phyloP scores from a whole-genome alignment of 2,329 filamentous ascomycete genomes.

The Tympanopsis confertula region DNA sequence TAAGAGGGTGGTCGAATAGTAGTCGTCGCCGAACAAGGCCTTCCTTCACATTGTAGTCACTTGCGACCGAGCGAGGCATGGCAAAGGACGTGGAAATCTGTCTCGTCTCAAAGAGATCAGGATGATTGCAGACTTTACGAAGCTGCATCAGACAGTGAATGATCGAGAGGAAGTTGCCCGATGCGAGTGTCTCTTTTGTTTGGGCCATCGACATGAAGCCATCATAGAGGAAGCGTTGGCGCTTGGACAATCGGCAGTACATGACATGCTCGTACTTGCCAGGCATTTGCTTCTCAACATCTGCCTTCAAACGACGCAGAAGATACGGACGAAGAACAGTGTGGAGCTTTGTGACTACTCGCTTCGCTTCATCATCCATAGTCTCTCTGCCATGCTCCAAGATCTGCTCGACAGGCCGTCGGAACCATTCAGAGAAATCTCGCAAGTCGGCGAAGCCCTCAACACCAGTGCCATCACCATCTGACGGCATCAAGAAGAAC shows the following conservation, averaged over 20 bases:
- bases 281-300: constrained; percentile 98
- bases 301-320: constrained; percentile 79
- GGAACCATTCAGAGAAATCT: constrained; percentile 93
- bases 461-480: constrained; percentile 61
- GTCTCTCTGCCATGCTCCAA: constrained; percentile 86
- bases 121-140: constrained; percentile 95
- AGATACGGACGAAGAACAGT: constrained; percentile 88
- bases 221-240: constrained; percentile 90
- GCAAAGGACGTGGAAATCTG: constrained; percentile 95
- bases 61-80: constrained; percentile 68
- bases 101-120: constrained; percentile 88
- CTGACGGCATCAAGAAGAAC: constrained; percentile 78
- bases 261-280: constrained; percentile 96
- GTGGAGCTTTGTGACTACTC: constrained; percentile 85
- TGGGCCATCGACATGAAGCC: constrained; percentile 86
- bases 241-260: constrained; percentile 86
- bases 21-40: constrained; percentile 56
- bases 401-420: constrained; percentile 89
- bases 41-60: constrained; percentile 65
- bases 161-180: constrained; percentile 92
- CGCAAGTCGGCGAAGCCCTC: constrained; percentile 89
- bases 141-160: constrained; percentile 98
- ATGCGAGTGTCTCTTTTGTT: constrained; percentile 77
- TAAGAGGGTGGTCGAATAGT: constrained; percentile 49
- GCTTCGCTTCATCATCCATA: constrained; percentile 86